Evolutionary conservation across 371 early-diverging fungal genomes (phyloP).

Genomic region (Rhizopus sp.): DNA sequence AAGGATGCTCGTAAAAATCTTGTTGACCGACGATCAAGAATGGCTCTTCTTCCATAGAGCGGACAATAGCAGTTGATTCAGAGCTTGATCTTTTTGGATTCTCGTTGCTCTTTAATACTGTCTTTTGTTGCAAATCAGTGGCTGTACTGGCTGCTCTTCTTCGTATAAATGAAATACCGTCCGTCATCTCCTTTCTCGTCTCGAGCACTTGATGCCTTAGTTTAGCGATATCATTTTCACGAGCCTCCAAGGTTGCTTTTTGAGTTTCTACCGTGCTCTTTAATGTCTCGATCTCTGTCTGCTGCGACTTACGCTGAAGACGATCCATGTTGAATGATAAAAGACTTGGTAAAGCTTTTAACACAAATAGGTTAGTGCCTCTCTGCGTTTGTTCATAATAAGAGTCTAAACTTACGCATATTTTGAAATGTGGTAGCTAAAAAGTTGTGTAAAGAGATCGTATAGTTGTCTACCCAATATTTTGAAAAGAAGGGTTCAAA

Average conservation of each 20-base stretch:
- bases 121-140: conserved; percentile 18
- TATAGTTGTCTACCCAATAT: conserved; percentile 69
- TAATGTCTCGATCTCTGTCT: conserved; percentile 57
- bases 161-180: conserved; percentile 48
- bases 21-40: conserved; percentile 55
- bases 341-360: conserved; percentile 61
- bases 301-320: conserved; percentile 57
- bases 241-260: conserved; percentile 51
- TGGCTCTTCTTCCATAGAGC: conserved; percentile 33
- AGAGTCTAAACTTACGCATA: conserved; percentile 56
- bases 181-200: conserved; percentile 51
- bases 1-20: conserved; percentile 63
- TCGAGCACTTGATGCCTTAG: conserved; percentile 45
- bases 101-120: background rate
- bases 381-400: background rate
- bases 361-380: background rate
- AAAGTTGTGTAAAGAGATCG: conserved; percentile 66
- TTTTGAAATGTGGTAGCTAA: conserved; percentile 68
- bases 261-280: conserved; percentile 54
- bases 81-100: conserved; percentile 12
- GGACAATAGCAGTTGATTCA: conserved; percentile 10
- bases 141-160: conserved; percentile 43
- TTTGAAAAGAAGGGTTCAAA: conserved; percentile 68
- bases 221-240: conserved; percentile 56
- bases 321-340: conserved; percentile 63